A percentile compares a stretch with the other conserved stretches of the same genome.
phyloP scores from a whole-genome alignment of 2,329 filamentous ascomycete genomes.

The Trichoderma sp. region DNA sequence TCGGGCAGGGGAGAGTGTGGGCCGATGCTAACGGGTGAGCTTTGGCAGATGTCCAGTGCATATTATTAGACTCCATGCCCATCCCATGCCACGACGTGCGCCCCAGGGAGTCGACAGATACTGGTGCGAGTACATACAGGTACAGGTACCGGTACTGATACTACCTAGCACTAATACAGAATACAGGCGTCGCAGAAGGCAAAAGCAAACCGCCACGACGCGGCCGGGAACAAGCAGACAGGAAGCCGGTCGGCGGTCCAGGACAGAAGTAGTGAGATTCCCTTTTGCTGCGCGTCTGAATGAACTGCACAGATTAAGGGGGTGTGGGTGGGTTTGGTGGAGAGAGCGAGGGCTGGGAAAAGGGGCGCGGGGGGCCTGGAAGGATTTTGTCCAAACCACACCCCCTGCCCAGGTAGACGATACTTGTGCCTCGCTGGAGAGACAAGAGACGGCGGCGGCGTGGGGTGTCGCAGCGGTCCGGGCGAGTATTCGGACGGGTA shows the following conservation, averaged over 20 bases:
- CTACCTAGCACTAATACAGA: not conserved
- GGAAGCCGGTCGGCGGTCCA: conserved; percentile 4
- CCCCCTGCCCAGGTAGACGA: not conserved
- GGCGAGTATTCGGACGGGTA: not conserved
- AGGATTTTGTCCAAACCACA: not conserved
- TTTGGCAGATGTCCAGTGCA: not conserved
- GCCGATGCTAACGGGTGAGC: not conserved
- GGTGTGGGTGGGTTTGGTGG: conserved; percentile 11
- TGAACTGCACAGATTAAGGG: conserved; percentile 15
- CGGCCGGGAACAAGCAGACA: not conserved
- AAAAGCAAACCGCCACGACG: conserved; percentile 11
- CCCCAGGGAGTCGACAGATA: not conserved
- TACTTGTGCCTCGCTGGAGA: not conserved
- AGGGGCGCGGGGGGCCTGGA: not conserved
- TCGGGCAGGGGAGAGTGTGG: not conserved
- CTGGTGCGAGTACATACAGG: no score
- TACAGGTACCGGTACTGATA: not conserved
- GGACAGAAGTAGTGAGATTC: not conserved
- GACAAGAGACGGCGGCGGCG: not conserved
- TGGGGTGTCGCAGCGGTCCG: not conserved
- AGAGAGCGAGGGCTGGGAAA: not conserved
- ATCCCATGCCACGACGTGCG: not conserved
- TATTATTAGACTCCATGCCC: not conserved
- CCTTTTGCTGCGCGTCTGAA: not conserved
- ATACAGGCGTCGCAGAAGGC: not conserved